phyloP scores from a whole-genome alignment of 805 yeast genomes.

The Starmera caribaea region DNA sequence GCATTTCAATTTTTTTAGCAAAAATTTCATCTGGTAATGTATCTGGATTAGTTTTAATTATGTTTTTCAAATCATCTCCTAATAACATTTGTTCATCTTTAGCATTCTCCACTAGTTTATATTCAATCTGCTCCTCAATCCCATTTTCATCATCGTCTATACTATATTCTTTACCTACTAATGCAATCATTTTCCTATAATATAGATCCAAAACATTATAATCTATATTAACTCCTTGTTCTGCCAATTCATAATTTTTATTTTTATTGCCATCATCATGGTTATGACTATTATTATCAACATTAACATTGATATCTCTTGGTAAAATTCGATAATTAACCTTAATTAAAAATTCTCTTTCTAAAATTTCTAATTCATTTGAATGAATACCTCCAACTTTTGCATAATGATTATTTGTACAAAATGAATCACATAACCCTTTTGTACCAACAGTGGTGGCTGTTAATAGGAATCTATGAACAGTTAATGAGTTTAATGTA shows the following conservation, averaged over 20 bases:
- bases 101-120: slow-evolving; percentile 2
- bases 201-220: slow-evolving; percentile 36
- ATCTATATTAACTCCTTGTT: slow-evolving; percentile 9
- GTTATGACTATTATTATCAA: slow-evolving; percentile 13
- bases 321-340: slow-evolving; percentile 77
- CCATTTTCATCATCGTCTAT: slow-evolving; percentile 5
- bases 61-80: not conserved
- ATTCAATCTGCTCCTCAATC: slow-evolving; percentile 3
- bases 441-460: slow-evolving; percentile 89
- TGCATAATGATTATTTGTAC: slow-evolving; percentile 89
- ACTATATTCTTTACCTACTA: slow-evolving; percentile 31
- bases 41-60: slow-evolving; percentile 20
- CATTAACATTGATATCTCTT: slow-evolving; percentile 26
- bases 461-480: slow-evolving; percentile 82
- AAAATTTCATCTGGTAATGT: slow-evolving; percentile 14
- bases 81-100: not conserved
- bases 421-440: slow-evolving; percentile 87
- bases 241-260: slow-evolving; percentile 11
- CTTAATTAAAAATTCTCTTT: slow-evolving; percentile 73
- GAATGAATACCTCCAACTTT: slow-evolving; percentile 90
- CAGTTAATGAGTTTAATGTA: slow-evolving; percentile 83
- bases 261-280: slow-evolving; percentile 6
- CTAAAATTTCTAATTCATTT: slow-evolving; percentile 76
- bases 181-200: slow-evolving; percentile 37
- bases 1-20: slow-evolving; percentile 3